A percentile compares a stretch with the other conserved stretches of the same genome.
Conservation (phyloP, 164 flowering plant genomes). For the Tetracentron sinense region DNA sequence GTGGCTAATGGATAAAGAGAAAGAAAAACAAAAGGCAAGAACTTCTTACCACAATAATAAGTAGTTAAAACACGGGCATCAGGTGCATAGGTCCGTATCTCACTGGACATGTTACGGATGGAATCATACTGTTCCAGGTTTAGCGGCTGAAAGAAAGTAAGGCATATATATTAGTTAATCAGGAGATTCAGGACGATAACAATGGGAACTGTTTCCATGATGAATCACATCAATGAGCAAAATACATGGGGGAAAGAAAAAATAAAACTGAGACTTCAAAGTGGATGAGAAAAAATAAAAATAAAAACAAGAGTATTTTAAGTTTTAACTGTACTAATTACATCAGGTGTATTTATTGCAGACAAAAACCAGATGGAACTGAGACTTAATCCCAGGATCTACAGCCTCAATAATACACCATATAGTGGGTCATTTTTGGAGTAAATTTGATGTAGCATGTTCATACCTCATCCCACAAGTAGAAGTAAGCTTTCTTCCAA, state of each 20-base stretch:
- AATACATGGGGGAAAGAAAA: neutral
- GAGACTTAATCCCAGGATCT: neutral
- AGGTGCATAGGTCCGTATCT: conserved; percentile 75
- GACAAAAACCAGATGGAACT: conserved; percentile 3
- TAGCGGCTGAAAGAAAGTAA: conserved; percentile 65
- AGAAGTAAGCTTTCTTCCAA: conserved; percentile 95
- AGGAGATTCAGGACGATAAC: neutral
- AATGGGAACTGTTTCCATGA: neutral
- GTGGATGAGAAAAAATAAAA: neutral
- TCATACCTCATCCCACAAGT: conserved; percentile 97
- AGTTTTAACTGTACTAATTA: neutral
- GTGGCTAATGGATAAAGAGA: neutral
- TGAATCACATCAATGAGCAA: neutral
- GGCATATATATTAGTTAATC: neutral
- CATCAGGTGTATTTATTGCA: neutral
- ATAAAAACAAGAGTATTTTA: neutral
- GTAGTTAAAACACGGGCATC: conserved; percentile 98
- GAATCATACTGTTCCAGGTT: conserved; percentile 74
- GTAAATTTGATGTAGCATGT: neutral
- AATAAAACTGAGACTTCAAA: neutral
- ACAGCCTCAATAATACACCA: neutral
- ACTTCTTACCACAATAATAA: conserved; percentile 72
- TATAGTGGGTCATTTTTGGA: neutral
- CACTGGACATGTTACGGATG: conserved; percentile 70
- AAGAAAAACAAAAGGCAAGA: neutral